Percentiles rank a stretch among this genome's conserved stretches.
Evolutionary conservation across 176 grass and related monocot genomes (phyloP).

Genomic region (Oryza longistaminata): DNA sequence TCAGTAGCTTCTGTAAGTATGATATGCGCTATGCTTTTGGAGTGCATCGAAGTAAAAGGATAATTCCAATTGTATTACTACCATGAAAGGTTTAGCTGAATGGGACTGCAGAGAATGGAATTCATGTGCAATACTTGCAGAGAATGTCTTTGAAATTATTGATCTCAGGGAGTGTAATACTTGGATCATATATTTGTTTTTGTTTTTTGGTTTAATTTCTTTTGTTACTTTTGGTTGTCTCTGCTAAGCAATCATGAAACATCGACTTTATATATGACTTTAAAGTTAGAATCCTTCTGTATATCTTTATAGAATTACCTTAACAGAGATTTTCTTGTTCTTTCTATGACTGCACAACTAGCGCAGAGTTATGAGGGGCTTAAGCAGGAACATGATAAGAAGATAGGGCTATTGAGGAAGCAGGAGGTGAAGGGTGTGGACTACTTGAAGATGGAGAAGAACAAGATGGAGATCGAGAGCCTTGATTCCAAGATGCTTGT

Average conservation of each 20-base stretch:
- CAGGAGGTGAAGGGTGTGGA: slow-evolving; percentile 85
- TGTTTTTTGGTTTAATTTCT: background rate
- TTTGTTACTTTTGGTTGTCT: background rate
- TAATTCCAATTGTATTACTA: background rate
- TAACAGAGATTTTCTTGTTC: background rate
- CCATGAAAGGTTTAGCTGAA: slow-evolving; percentile 9
- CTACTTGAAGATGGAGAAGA: slow-evolving; percentile 97
- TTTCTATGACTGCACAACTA: background rate
- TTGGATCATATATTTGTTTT: background rate
- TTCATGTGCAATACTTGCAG: background rate
- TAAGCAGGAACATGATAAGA: slow-evolving; percentile 88
- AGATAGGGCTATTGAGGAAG: slow-evolving; percentile 75
- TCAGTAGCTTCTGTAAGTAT: slow-evolving; percentile 37
- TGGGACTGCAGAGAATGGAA: background rate
- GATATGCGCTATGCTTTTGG: slow-evolving; percentile 22
- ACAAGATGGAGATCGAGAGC: slow-evolving; percentile 95
- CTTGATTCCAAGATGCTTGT: slow-evolving; percentile 95
- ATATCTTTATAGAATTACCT: slow-evolving; percentile 25
- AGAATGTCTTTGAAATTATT: background rate
- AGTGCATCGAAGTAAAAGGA: slow-evolving; percentile 34
- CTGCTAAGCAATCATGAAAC: slow-evolving; percentile 1
- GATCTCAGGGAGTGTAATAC: background rate
- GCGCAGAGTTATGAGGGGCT: slow-evolving; percentile 73
- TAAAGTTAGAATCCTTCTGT: slow-evolving; percentile 7
- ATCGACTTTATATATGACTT: slow-evolving; percentile 15